These are phyloP conservation scores for Lasiodiplodia gonubiensis DNA, from an alignment of 2,329 filamentous ascomycete species.

Conservation along the genomic window DNA sequence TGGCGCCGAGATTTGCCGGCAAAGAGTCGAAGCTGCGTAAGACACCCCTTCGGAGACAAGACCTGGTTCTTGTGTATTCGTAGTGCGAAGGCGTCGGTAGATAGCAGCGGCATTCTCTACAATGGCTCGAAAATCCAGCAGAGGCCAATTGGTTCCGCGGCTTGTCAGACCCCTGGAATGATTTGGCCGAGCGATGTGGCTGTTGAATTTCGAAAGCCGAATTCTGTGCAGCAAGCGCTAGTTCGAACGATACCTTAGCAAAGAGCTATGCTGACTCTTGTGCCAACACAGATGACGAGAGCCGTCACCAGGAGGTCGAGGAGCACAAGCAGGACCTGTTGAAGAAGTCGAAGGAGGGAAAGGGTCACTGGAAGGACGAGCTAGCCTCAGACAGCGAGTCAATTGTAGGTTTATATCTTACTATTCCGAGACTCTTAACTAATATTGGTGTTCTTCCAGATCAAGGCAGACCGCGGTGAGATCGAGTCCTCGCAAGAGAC, in stretches of 20 bases:
- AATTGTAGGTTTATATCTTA: conserved; percentile 28
- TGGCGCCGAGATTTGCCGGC: conserved; percentile 43
- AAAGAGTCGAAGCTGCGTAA: conserved; percentile 55
- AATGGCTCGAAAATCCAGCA: background rate
- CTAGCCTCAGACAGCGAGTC: conserved; percentile 49
- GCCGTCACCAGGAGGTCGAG: conserved; percentile 49
- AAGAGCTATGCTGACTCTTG: background rate
- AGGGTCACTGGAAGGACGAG: conserved; percentile 52
- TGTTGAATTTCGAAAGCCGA: background rate
- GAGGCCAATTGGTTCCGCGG: too few relatives aligned
- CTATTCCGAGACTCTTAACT: background rate
- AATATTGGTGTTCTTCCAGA: conserved; percentile 33
- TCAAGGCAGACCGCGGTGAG: conserved; percentile 51
- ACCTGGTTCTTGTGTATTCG: background rate
- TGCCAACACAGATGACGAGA: conserved; percentile 39
- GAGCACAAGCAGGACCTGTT: conserved; percentile 52
- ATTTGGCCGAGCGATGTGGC: background rate
- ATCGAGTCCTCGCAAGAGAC: conserved; percentile 51
- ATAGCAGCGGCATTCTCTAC: background rate
- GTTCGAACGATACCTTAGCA: background rate
- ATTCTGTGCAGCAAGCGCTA: background rate
- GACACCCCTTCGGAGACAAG: conserved; percentile 28
- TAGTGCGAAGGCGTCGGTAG: background rate
- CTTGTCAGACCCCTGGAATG: too few relatives aligned
- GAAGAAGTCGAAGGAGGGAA: conserved; percentile 49